Conservation (phyloP, 2,329 filamentous ascomycete genomes). For the Dactylonectria macrodidyma region DNA sequence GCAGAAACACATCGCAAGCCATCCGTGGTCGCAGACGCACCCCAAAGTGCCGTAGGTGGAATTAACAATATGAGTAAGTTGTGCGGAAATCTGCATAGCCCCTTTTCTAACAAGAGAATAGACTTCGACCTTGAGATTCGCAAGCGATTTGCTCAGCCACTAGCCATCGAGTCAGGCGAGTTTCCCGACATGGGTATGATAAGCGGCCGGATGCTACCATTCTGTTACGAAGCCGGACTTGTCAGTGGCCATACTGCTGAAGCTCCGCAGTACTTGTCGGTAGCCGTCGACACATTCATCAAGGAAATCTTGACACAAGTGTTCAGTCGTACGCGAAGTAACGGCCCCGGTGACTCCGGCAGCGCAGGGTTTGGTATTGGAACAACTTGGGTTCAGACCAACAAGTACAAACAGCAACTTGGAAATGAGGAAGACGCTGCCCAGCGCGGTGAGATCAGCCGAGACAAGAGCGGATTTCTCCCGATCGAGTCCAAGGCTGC, state of each 20-base stretch:
- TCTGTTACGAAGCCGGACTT: conserved; percentile 77
- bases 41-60: conserved; percentile 77
- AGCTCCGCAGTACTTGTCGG: conserved; percentile 74
- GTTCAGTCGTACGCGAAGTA: conserved; percentile 75
- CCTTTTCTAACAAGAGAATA: conserved; percentile 51
- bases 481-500: conserved; percentile 86
- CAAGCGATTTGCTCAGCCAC: conserved; percentile 74
- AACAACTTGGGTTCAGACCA: conserved; percentile 82
- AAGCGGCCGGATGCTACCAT: conserved; percentile 76
- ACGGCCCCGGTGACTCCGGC: conserved; percentile 74
- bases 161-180: conserved; percentile 78
- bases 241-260: conserved; percentile 71
- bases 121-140: conserved; percentile 78
- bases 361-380: conserved; percentile 76
- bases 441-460: conserved; percentile 79
- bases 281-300: conserved; percentile 77
- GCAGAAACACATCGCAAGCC: conserved; percentile 64
- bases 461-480: conserved; percentile 83
- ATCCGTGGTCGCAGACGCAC: conserved; percentile 70
- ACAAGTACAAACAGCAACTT: conserved; percentile 82
- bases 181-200: conserved; percentile 77
- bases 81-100: too few relatives aligned
- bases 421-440: conserved; percentile 82
- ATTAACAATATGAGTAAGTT: conserved; percentile 85
- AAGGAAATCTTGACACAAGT: conserved; percentile 76